These are phyloP conservation scores for Rhodotorula sp. DNA, from an alignment of 1,284 basidiomycete genomes.

Conservation along the genomic window DNA sequence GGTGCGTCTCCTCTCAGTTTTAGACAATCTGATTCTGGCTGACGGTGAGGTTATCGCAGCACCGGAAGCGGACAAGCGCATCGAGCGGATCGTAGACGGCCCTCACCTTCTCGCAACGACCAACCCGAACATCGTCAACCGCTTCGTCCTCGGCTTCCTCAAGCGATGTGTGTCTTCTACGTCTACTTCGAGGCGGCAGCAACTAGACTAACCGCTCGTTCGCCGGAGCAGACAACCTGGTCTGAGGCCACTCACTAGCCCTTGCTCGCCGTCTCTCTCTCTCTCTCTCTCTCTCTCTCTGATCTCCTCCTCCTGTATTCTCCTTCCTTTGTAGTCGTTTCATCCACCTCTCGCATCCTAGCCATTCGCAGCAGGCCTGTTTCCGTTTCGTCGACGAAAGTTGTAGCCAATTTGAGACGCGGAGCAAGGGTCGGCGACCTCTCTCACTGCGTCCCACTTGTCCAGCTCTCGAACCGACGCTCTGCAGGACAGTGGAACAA, in stretches of 20 bases:
- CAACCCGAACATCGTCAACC: constrained; percentile 20
- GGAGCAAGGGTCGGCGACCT: too few relatives aligned
- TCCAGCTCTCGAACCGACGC: too few relatives aligned
- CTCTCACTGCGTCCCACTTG: too few relatives aligned
- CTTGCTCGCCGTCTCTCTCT: not conserved
- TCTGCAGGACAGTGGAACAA: too few relatives aligned
- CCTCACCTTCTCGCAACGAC: constrained; percentile 19
- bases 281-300: not conserved
- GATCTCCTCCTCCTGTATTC: not conserved
- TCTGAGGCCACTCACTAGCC: too few relatives aligned
- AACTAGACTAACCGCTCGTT: not conserved
- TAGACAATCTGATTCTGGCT: not conserved
- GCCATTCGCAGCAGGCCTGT: too few relatives aligned
- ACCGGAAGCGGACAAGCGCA: not conserved
- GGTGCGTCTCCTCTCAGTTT: not conserved
- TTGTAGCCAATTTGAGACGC: too few relatives aligned
- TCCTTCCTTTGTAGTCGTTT: not conserved
- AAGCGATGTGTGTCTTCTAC: constrained; percentile 7
- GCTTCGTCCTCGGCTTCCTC: constrained; percentile 17
- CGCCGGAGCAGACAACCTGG: not conserved
- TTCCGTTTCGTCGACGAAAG: too few relatives aligned
- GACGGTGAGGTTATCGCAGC: not conserved
- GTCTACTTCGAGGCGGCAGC: too few relatives aligned
- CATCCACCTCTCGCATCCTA: not conserved
- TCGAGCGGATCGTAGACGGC: constrained; percentile 22